Conservation (phyloP, 1,284 basidiomycete species). For the Apiotrichum porosum region DNA sequence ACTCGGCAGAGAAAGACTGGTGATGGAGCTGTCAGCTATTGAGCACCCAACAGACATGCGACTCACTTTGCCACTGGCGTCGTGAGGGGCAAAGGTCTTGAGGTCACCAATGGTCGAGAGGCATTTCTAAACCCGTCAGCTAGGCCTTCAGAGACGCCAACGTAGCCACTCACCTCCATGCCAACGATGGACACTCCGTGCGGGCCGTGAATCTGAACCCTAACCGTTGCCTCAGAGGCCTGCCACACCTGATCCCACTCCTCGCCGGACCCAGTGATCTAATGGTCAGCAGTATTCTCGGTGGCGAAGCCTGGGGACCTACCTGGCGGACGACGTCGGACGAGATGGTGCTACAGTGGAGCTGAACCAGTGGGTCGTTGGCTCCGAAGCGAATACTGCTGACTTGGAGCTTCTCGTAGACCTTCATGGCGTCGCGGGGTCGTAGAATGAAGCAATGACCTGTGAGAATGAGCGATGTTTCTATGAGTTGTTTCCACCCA, state of each 20-base stretch:
- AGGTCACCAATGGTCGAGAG: slow-evolving; percentile 23
- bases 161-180: slow-evolving; percentile 17
- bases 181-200: slow-evolving; percentile 6
- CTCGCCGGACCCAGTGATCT: slow-evolving; percentile 14
- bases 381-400: slow-evolving; percentile 15
- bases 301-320: slow-evolving; percentile 8
- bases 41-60: background rate
- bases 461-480: slow-evolving; percentile 3
- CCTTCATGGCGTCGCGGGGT: slow-evolving; percentile 34
- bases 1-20: slow-evolving; percentile 38
- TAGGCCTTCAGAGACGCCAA: no score
- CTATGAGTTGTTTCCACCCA: slow-evolving; percentile 13
- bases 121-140: slow-evolving; percentile 12
- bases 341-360: slow-evolving; percentile 25
- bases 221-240: slow-evolving; percentile 16
- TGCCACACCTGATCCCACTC: slow-evolving; percentile 23
- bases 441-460: slow-evolving; percentile 39
- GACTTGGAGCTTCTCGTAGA: slow-evolving; percentile 21
- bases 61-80: slow-evolving; percentile 19
- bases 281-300: background rate
- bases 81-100: slow-evolving; percentile 17
- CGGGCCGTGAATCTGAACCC: slow-evolving; percentile 18
- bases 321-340: slow-evolving; percentile 22
- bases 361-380: slow-evolving; percentile 6
- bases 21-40: background rate